These are phyloP conservation scores for Aspergillus pseudonomiae DNA, from an alignment of 2,329 filamentous ascomycete genomes.

Conservation along the genomic window DNA sequence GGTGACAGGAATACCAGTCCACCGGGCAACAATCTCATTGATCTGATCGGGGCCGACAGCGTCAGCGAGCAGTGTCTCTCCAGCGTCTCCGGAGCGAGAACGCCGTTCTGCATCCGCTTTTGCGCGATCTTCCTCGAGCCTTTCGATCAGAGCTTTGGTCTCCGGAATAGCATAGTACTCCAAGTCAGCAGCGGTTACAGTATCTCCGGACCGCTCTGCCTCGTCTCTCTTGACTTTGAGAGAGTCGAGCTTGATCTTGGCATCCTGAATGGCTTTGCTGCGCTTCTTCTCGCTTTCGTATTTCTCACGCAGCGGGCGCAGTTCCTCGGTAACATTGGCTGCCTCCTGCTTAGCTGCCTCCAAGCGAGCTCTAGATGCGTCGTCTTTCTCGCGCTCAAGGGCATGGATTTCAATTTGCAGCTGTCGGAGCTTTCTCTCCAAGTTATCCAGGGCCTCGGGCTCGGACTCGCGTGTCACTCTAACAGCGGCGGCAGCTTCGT, in stretches of 20 bases:
- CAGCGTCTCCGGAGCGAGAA: conserved; percentile 60
- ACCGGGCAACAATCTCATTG: conserved; percentile 95
- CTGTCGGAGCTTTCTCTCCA: conserved; percentile 87
- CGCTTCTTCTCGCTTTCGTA: conserved; percentile 92
- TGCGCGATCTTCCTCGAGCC: conserved; percentile 78
- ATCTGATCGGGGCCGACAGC: conserved; percentile 96
- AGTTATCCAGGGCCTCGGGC: conserved; percentile 90
- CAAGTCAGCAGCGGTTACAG: conserved; percentile 85
- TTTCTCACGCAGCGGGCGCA: conserved; percentile 88
- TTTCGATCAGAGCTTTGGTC: conserved; percentile 76
- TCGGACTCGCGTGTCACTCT: conserved; percentile 94
- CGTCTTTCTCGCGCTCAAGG: conserved; percentile 89
- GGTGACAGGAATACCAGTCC: conserved; percentile 98
- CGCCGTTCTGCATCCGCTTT: conserved; percentile 71
- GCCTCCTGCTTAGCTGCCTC: conserved; percentile 84
- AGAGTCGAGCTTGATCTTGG: conserved; percentile 91
- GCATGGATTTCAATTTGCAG: conserved; percentile 97
- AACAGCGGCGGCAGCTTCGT: conserved; percentile 96
- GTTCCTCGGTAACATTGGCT: conserved; percentile 90
- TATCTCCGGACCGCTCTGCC: conserved; percentile 83
- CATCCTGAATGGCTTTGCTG: conserved; percentile 88
- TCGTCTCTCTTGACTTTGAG: conserved; percentile 91
- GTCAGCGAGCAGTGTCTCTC: conserved; percentile 80
- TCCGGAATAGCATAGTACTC: conserved; percentile 98
- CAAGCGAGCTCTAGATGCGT: conserved; percentile 83